Evolutionary conservation across 2,329 filamentous ascomycete genomes (phyloP).

Genomic region (Ceratocystis eucalypticola): DNA sequence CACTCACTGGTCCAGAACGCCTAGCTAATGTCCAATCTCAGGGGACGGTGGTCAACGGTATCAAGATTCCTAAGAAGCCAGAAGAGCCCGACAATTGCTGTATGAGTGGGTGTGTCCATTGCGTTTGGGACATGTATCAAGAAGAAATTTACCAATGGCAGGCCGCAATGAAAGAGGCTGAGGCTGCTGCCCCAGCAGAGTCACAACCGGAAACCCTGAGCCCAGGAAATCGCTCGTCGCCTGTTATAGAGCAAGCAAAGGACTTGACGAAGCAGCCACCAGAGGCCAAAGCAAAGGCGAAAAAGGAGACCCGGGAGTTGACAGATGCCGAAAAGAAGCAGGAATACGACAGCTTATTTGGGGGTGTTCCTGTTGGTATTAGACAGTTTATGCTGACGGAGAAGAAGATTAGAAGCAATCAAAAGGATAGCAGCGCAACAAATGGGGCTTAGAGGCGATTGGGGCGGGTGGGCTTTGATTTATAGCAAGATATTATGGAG

Average conservation of each 20-base stretch:
- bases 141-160: conserved; percentile 92
- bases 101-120: conserved; percentile 97
- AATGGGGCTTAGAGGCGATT: conserved; percentile 29
- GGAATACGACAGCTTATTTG: conserved; percentile 57
- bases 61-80: conserved; percentile 70
- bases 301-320: not conserved
- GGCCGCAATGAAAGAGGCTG: conserved; percentile 43
- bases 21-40: conserved; percentile 43
- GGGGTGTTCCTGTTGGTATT: conserved; percentile 77
- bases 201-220: conserved; percentile 11
- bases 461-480: not conserved
- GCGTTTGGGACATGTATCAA: conserved; percentile 83
- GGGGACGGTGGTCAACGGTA: conserved; percentile 57
- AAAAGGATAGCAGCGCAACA: conserved; percentile 44
- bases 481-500: not conserved
- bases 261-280: not conserved
- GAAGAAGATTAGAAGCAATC: conserved; percentile 67
- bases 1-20: conserved; percentile 57
- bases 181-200: conserved; percentile 27
- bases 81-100: conserved; percentile 95
- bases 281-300: not conserved
- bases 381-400: conserved; percentile 95
- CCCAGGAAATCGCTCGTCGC: not conserved
- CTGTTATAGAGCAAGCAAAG: not conserved
- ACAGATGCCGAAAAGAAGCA: conserved; percentile 19